phyloP scores from a whole-genome alignment of 495 filamentous ascomycete genomes.

The Apiosordaria backusii region DNA sequence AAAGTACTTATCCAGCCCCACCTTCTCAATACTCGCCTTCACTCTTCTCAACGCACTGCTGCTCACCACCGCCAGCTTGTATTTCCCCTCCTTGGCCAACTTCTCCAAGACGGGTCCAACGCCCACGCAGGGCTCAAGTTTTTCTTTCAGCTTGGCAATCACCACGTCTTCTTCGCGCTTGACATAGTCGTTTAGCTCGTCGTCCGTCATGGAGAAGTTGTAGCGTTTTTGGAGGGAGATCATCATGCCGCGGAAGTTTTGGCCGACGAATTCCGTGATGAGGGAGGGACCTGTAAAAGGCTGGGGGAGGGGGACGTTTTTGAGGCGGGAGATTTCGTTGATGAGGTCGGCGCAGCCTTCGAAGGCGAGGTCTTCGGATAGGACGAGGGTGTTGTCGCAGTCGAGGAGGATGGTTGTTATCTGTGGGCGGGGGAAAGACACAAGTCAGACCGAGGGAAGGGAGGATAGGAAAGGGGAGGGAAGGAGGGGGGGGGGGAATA shows the following conservation, averaged over 20 bases:
- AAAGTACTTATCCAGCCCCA: constrained; percentile 78
- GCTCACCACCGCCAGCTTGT: constrained; percentile 78
- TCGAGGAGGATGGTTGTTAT: constrained; percentile 71
- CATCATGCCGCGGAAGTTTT: constrained; percentile 93
- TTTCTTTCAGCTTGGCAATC: constrained; percentile 75
- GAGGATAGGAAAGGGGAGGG: not conserved
- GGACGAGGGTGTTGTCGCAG: constrained; percentile 96
- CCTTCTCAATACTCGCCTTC: constrained; percentile 74
- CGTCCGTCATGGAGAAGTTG: constrained; percentile 61
- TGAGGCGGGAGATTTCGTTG: constrained; percentile 78
- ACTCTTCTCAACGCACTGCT: constrained; percentile 77
- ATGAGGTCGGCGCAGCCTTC: constrained; percentile 89
- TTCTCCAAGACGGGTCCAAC: constrained; percentile 65
- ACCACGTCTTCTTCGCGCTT: constrained; percentile 77
- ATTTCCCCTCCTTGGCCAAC: constrained; percentile 59
- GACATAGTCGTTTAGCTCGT: constrained; percentile 74
- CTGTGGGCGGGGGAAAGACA: constrained; percentile 10
- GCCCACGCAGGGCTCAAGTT: constrained; percentile 65
- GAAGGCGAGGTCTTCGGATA: constrained; percentile 89
- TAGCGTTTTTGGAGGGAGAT: constrained; percentile 69
- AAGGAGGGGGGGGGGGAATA: not conserved
- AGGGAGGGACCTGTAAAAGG: constrained; percentile 79
- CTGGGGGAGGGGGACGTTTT: constrained; percentile 51
- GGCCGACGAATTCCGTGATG: constrained; percentile 85
- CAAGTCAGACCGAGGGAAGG: not conserved